These are phyloP conservation scores for Corinectria fuckeliana DNA, from an alignment of 2,329 filamentous ascomycete genomes.

Conservation along the genomic window DNA sequence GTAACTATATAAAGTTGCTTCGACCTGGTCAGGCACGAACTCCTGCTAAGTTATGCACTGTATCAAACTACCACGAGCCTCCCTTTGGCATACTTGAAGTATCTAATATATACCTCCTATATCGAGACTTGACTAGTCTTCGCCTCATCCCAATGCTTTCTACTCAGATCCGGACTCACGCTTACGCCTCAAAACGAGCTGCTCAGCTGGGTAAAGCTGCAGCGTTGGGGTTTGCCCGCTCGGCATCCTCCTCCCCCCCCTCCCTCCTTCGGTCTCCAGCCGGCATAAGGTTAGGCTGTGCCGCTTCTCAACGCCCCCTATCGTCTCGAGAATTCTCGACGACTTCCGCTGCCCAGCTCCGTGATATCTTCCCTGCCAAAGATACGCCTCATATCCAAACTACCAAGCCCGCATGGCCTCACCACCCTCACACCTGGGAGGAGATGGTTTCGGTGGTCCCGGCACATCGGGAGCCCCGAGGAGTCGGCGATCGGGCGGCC, in stretches of 20 bases:
- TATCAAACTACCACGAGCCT: slow-evolving; percentile 16
- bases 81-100: neutral
- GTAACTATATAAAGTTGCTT: slow-evolving; percentile 29
- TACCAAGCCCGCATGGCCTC: slow-evolving; percentile 72
- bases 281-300: slow-evolving; percentile 22
- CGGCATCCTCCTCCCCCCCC: slow-evolving; percentile 19
- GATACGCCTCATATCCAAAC: slow-evolving; percentile 67
- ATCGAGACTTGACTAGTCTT: slow-evolving; percentile 17
- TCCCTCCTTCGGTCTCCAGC: slow-evolving; percentile 19
- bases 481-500: slow-evolving; percentile 78
- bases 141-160: slow-evolving; percentile 37
- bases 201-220: slow-evolving; percentile 35
- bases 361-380: slow-evolving; percentile 68
- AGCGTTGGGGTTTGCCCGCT: slow-evolving; percentile 29
- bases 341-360: slow-evolving; percentile 52
- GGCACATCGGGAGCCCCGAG: slow-evolving; percentile 77
- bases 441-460: slow-evolving; percentile 79
- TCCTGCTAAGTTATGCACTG: slow-evolving; percentile 10
- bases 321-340: slow-evolving; percentile 55
- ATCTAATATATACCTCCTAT: neutral
- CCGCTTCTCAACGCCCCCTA: slow-evolving; percentile 26
- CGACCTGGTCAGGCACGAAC: slow-evolving; percentile 23
- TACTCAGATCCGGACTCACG: slow-evolving; percentile 31
- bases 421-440: slow-evolving; percentile 76
- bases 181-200: slow-evolving; percentile 34